Base-by-base conservation (phyloP, 257 asterid species). In the Solanum tacnaense region DNA sequence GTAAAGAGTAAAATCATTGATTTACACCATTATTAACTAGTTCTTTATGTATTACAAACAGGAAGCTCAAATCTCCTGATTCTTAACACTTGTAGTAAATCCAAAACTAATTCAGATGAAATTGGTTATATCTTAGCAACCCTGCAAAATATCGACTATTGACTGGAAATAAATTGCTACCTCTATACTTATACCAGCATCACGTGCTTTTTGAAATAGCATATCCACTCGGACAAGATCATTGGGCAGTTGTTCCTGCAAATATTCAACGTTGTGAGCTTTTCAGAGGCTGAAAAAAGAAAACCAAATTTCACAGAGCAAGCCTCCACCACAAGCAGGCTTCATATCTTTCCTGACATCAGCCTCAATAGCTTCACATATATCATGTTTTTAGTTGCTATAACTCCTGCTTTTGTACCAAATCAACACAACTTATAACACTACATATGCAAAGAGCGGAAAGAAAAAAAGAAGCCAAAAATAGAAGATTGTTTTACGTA, bases 171-270 rank as follows among this genome's bases (percentile, higher is more conserved):
- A 82, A 82, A 32, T 68, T 34, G 56, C 67, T 70, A 94, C 99
- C 98, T 96, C 96, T 90, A 97, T 95, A 87, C 44, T 25, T 41
- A 97, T 95, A 79, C 98, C 98, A 88, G 98, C 93, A 92, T 93
- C 96, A 60, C 97, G 96, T 85, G 99, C 98, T 91, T 94, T 94
- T 78, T 88, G 93, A 91, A 97, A 97, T 84, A 97, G 91, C 95
- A 92, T 92, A 91, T 97, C 90, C 62, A 97, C 98, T 87, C 99
- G 93, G 73, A 91, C 89, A 41, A 94, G 91, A 91, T 97, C 99
- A 90, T 91, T 91, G 36, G 98, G 93, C 87, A 97, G 89, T 92
- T 97, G 98, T 82, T 97, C 99, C 99, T 97, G 93, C 91, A 92
- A 88, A 73, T 88, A 75, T 58, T 29, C 60, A 13, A 83, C 23